Base-by-base conservation (phyloP, 2,329 filamentous ascomycete genomes). In the Ophiosphaerella narmari region DNA sequence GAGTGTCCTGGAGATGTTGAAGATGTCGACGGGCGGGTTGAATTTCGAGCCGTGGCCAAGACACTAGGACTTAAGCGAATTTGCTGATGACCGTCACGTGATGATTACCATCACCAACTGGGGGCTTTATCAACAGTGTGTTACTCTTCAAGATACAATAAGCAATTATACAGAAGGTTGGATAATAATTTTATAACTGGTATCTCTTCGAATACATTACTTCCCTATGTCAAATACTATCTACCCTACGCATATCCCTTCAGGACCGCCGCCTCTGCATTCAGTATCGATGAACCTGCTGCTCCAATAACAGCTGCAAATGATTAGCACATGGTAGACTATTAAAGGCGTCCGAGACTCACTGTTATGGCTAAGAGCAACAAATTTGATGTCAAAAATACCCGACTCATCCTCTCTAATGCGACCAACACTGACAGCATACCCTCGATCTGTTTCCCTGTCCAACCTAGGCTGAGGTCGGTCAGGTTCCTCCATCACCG, bases 331-430 rank as follows among this genome's bases (percentile, higher is more conserved):
- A 3, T 26, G 2, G 1, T n/a, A 7, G 26, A 12, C 24, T 14
- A 7, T 85, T 50, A 12, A 24, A 37, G n/a, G 16, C 23, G 36
- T 36, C 18, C 14, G 34, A 3, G 16, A 74, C 76, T 74, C 68
- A 78, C 77, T 89, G 68, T 90, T 90, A 68, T 97, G 94, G 70
- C 90, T 96, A 62, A 97, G 78, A 21, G 91, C 91, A 55, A 94
- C 92, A 74, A 97, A 97, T 74, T 95, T 92, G 71, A 97, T 83
- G 70, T 97, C 94, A 67, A 97, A 97, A 59, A 96, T 88, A 16
- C 90, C 90, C 56, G 87, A 89, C 63, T 90, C 88, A 65, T 96
- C 92, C 73, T 93, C 87, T 39, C 94, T 80, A 24, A 97, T 84
- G 23, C 93, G 84, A 7, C 93, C 93, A 16, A 97, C 92, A 64